Base-by-base conservation (phyloP, 495 filamentous ascomycete species). In the Penicillium egyptiacum region DNA sequence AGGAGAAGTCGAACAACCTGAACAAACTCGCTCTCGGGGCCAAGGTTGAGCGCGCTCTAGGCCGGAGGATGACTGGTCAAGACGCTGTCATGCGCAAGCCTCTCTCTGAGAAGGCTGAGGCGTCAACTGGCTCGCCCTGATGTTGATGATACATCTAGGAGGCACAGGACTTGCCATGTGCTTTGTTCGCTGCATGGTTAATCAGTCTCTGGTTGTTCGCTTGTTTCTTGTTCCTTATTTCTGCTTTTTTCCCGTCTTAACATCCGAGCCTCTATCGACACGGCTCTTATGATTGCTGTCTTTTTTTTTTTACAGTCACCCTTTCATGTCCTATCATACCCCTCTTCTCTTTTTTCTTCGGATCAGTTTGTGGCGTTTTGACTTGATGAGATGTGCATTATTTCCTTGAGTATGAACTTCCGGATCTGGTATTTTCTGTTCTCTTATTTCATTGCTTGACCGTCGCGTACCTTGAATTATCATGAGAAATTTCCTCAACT, bases 1-100 rank as follows among this genome's bases (percentile, higher is more conserved):
- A 83, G 37, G 86, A 96, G 73, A 96, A 98, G 81, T 85, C 79
- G 48, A 90, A 89, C 59, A 88, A 89, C 70, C 72, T 96, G 66
- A 89, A 86, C 73, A 96, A 96, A 75, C 78, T 98, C 55, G 93
- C 93, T 28, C 81, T 98, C 41, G 88, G 92, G 43, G 93, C 94
- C 39, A 98, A 97, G 75, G 82, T 98, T 40, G 94, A 98, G 69
- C 86, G 94, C 39, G 94, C 94, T 12, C 84, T 98, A 37, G 89
- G 85, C 53, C 79, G 94, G 63, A 84, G 94, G 62, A 95, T 98
- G 92, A 87, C 81, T 23, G 71, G 88, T 63, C 94, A 98, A 70
- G 94, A 98, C 72, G 95, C 94, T 44, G 85, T 89, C 55, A 93
- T 95, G 83, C 83, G 86, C 58, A 78, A 81, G 62, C 76, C 78